A percentile compares a stretch with the other conserved stretches of the same genome.
These are phyloP conservation scores for Malus fusca DNA, from an alignment of 306 rosid genomes.

Conservation along the genomic window DNA sequence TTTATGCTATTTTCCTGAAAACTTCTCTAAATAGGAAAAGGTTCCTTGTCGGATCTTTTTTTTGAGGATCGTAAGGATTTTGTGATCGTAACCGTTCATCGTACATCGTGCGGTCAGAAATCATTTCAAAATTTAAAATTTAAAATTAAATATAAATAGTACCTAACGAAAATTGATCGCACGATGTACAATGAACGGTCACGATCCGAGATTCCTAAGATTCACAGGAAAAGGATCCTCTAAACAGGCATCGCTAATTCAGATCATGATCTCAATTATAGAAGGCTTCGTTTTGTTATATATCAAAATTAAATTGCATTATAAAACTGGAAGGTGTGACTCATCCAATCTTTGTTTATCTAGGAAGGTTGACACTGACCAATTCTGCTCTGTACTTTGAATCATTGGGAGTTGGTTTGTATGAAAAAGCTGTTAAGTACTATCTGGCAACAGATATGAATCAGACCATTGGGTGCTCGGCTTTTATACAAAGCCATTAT, in stretches of 20 bases:
- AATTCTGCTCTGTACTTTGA: conserved; percentile 83
- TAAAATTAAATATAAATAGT: too few species aligned
- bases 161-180: too few species aligned
- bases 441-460: conserved; percentile 66
- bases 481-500: conserved; percentile 92
- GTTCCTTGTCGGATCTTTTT: too few species aligned
- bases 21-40: too few species aligned
- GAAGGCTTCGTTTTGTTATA: neutral
- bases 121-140: too few species aligned
- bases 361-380: conserved; percentile 84
- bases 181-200: too few species aligned
- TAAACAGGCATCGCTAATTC: neutral
- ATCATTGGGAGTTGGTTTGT: conserved; percentile 71
- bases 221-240: too few species aligned
- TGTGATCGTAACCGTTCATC: too few species aligned
- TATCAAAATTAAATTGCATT: neutral
- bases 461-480: conserved; percentile 95
- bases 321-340: neutral
- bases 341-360: conserved; percentile 21
- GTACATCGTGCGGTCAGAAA: too few species aligned
- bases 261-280: neutral
- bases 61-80: too few species aligned
- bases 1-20: too few species aligned
- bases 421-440: conserved; percentile 79
- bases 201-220: too few species aligned